These are phyloP conservation scores for Aaosphaeria arxii DNA, from an alignment of 2,329 filamentous ascomycete species.

Conservation along the genomic window DNA sequence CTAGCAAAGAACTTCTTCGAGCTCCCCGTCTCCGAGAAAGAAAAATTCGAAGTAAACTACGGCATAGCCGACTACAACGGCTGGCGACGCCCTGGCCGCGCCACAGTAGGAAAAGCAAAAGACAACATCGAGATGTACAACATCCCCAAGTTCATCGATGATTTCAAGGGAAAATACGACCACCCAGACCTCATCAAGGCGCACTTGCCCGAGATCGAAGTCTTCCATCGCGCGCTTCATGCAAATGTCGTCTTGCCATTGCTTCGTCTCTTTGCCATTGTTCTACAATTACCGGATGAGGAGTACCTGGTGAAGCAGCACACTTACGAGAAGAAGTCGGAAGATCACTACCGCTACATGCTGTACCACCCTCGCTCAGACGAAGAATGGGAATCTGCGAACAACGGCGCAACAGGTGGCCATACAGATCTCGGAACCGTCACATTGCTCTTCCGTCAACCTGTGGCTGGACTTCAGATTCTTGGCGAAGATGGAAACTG, in stretches of 20 bases:
- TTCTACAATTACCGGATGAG: slow-evolving; percentile 60
- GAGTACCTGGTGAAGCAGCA: slow-evolving; percentile 56
- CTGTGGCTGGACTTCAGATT: slow-evolving; percentile 57
- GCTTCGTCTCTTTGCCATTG: slow-evolving; percentile 58
- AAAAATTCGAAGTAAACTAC: slow-evolving; percentile 47
- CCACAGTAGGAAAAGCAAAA: slow-evolving; percentile 38
- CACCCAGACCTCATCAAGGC: slow-evolving; percentile 43
- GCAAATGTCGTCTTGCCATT: slow-evolving; percentile 56
- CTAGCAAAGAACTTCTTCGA: slow-evolving; percentile 59
- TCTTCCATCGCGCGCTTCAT: slow-evolving; percentile 50
- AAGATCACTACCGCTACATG: slow-evolving; percentile 64
- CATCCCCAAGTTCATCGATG: slow-evolving; percentile 59
- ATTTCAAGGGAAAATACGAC: slow-evolving; percentile 46
- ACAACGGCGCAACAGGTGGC: slow-evolving; percentile 46
- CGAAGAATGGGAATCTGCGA: slow-evolving; percentile 45
- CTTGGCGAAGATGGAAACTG: slow-evolving; percentile 38
- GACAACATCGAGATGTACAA: slow-evolving; percentile 62
- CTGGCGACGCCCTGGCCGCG: slow-evolving; percentile 19
- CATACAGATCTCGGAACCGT: slow-evolving; percentile 58
- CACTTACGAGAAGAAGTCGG: slow-evolving; percentile 56
- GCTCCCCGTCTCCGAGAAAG: slow-evolving; percentile 57
- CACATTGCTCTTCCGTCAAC: slow-evolving; percentile 58
- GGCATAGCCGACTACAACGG: slow-evolving; percentile 57
- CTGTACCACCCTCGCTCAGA: slow-evolving; percentile 51
- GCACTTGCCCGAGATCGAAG: slow-evolving; percentile 50